phyloP scores from a whole-genome alignment of 1,284 basidiomycete genomes.

The Apiotrichum veenhuisii region DNA sequence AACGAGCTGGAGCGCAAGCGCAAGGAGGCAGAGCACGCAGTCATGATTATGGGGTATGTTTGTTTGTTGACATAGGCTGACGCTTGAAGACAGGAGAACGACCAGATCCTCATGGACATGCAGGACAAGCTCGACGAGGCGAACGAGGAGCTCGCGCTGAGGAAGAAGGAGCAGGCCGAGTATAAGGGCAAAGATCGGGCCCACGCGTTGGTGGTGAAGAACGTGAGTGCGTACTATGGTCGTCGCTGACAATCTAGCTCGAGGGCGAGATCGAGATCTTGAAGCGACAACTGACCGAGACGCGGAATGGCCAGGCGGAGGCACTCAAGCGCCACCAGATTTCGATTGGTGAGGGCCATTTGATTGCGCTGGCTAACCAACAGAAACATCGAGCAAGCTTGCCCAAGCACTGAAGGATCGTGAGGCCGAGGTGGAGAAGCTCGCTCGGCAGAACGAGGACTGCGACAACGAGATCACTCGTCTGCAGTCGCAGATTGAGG shows the following conservation, averaged over 20 bases:
- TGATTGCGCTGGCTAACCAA: background rate
- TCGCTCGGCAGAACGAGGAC: background rate
- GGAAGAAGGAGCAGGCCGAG: conserved; percentile 84
- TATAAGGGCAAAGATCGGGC: conserved; percentile 67
- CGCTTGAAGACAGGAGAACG: conserved; percentile 58
- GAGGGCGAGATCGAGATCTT: conserved; percentile 74
- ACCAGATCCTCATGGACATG: conserved; percentile 70
- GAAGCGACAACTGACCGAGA: conserved; percentile 51
- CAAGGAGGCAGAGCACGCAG: conserved; percentile 63
- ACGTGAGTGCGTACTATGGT: background rate
- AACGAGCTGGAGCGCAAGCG: conserved; percentile 67
- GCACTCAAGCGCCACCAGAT: background rate
- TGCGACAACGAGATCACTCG: background rate
- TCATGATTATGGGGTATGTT: conserved; percentile 52
- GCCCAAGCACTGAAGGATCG: background rate
- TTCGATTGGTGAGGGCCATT: background rate
- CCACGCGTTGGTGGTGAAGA: conserved; percentile 41
- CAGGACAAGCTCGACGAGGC: conserved; percentile 68
- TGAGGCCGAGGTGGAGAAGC: background rate
- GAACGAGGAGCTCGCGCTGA: conserved; percentile 64
- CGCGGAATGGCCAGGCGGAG: background rate
- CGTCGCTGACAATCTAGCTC: conserved; percentile 38
- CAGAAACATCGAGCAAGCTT: background rate
- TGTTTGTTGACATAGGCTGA: background rate
- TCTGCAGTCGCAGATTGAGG: background rate